phyloP scores from a whole-genome alignment of 768 basidiomycete genomes.

The Amanita exitialis region DNA sequence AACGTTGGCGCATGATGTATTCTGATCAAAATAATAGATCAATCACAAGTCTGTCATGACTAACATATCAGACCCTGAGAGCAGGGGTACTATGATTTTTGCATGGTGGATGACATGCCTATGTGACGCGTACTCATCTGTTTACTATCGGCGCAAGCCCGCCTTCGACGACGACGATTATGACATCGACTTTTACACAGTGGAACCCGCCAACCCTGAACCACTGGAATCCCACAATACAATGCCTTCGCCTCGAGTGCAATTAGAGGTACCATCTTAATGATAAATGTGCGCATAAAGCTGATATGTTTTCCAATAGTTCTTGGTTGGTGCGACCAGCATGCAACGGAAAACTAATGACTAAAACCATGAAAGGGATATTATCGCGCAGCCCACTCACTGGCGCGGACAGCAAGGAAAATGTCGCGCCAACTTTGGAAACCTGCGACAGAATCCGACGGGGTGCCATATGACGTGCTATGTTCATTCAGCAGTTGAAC shows the following conservation, averaged over 20 bases:
- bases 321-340: conserved; percentile 42
- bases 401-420: conserved; percentile 75
- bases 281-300: not conserved
- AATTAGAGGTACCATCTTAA: conserved; percentile 52
- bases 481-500: conserved; percentile 41
- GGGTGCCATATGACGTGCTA: conserved; percentile 64
- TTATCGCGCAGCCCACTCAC: conserved; percentile 71
- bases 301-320: conserved; percentile 28
- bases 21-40: conserved; percentile 35
- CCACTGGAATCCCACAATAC: conserved; percentile 31
- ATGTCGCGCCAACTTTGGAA: conserved; percentile 79
- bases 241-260: conserved; percentile 62
- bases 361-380: conserved; percentile 48
- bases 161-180: conserved; percentile 84
- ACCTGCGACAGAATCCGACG: conserved; percentile 65
- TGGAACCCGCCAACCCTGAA: conserved; percentile 47
- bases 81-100: conserved; percentile 78
- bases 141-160: conserved; percentile 81
- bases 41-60: conserved; percentile 76
- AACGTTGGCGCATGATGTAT: conserved; percentile 7
- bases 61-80: conserved; percentile 64
- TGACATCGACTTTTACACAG: conserved; percentile 82
- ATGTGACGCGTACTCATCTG: conserved; percentile 73
- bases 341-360: conserved; percentile 4
- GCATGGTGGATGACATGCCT: conserved; percentile 93